Evolutionary conservation across 495 filamentous ascomycete genomes (phyloP).

Genomic region (Evansstolkia leycettana): DNA sequence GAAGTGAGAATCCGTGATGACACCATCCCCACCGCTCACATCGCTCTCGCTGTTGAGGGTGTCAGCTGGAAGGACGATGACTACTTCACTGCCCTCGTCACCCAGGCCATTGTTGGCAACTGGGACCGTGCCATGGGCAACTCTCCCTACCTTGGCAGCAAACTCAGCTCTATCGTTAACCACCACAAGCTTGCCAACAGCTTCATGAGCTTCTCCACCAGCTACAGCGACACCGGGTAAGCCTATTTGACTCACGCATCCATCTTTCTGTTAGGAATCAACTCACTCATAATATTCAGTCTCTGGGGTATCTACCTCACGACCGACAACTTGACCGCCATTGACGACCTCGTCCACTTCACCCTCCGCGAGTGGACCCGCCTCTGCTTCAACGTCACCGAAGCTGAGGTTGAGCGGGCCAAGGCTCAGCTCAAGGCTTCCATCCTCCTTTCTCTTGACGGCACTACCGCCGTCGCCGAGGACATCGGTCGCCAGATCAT

Average conservation of each 20-base stretch:
- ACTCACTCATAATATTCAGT: conserved; percentile 35
- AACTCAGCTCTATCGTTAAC: conserved; percentile 86
- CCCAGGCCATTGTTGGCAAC: conserved; percentile 98
- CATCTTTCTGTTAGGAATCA: conserved; percentile 1
- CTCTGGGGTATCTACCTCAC: conserved; percentile 99
- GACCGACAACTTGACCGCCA: conserved; percentile 69
- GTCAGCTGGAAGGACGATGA: conserved; percentile 98
- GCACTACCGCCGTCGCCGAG: conserved; percentile 92
- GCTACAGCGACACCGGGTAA: conserved; percentile 98
- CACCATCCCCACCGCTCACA: conserved; percentile 89
- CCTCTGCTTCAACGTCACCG: conserved; percentile 71
- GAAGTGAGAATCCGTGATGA: conserved; percentile 93
- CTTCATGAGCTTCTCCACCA: conserved; percentile 99
- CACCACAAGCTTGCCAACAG: conserved; percentile 91
- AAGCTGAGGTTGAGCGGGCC: conserved; percentile 90
- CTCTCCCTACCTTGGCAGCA: conserved; percentile 91
- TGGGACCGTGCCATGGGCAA: conserved; percentile 99
- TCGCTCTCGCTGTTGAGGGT: conserved; percentile 97
- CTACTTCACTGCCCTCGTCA: conserved; percentile 96
- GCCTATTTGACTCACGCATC: conserved; percentile 8
- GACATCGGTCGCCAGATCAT: conserved; percentile 98
- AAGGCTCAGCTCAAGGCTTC: conserved; percentile 99
- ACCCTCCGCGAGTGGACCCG: conserved; percentile 96
- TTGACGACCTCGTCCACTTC: conserved; percentile 97
- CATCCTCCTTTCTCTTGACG: conserved; percentile 90